Evolutionary conservation across 345 rosid genomes (phyloP).

Genomic region (Pistacia integerrima): DNA sequence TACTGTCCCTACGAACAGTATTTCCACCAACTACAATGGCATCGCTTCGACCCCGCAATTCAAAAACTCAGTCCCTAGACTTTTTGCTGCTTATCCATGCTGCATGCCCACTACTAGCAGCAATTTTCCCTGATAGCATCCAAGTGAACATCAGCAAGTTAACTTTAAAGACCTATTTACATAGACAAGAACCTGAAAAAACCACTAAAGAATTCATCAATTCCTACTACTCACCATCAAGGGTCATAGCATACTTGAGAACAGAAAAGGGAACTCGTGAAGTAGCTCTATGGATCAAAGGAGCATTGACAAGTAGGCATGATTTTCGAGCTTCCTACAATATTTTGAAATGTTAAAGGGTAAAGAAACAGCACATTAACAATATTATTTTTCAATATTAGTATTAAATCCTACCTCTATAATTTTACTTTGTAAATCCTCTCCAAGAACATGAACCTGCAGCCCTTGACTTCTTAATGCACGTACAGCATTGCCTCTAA

Average conservation of each 20-base stretch:
- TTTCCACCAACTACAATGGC: slow-evolving; percentile 93
- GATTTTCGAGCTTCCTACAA: slow-evolving; percentile 77
- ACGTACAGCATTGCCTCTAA: slow-evolving; percentile 80
- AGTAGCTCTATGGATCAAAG: slow-evolving; percentile 79
- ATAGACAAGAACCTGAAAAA: background rate
- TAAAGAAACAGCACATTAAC: slow-evolving; percentile 3
- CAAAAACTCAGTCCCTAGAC: slow-evolving; percentile 80
- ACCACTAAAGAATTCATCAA: background rate
- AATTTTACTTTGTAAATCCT: slow-evolving; percentile 73
- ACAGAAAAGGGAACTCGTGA: slow-evolving; percentile 85
- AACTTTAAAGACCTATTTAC: background rate
- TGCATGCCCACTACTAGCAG: slow-evolving; percentile 90
- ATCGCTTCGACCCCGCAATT: slow-evolving; percentile 86
- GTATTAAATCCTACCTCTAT: slow-evolving; percentile 56
- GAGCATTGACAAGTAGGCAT: slow-evolving; percentile 86
- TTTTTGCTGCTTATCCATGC: slow-evolving; percentile 89
- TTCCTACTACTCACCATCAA: slow-evolving; percentile 66
- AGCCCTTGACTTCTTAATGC: slow-evolving; percentile 72
- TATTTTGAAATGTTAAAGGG: slow-evolving; percentile 7
- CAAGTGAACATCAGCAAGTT: slow-evolving; percentile 8
- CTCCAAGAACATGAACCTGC: slow-evolving; percentile 91
- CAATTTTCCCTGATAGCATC: slow-evolving; percentile 76
- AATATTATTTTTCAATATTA: background rate
- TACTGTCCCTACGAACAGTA: slow-evolving; percentile 86
- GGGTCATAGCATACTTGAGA: slow-evolving; percentile 97